Evolutionary conservation across 108 stramenopile species (phyloP), one percentile per base, ranked within the genome.

Genomic region (Cyclotella sp.): DNA sequence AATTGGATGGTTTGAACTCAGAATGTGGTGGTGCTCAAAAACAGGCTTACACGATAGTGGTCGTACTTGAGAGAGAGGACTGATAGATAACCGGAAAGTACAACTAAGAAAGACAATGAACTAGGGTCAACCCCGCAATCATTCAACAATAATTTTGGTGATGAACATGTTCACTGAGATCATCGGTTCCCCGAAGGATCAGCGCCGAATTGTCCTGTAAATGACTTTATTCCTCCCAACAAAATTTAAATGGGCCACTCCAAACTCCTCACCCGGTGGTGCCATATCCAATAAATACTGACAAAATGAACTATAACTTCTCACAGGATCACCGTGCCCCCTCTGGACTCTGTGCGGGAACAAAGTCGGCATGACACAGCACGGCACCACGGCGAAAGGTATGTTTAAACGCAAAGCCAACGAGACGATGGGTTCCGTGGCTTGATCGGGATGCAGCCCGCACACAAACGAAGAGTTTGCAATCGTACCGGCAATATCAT

Each of bases 211-310:
- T 13, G 0, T 76, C 27, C 66, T 65, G 46, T 76, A 89, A 47
- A 89, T 80, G 9, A 89, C 86, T 67, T 87, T 85, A 63, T 89
- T 89, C 47, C 88, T 70, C 19, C 88, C 88, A 39, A 77, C 81
- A 72, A 89, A 89, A 16, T 78, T 77, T 60, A 89, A 68, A 63
- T 85, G 62, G 52, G 75, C 86, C 0, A 83, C 78, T 61, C 71
- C 41, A 67, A 88, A 83, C 19, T 65, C 63, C 22, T 79, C 55
- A 11, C 53, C 72, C 24, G 54, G 51, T 39, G 79, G 72, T 42
- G 88, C 81, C 82, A 84, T 85, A 57, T 87, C 81, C 34, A 85
- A 63, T 13, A 91, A 61, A 78, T 89, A 89, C 26, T 83, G 82
- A 72, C 88, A 89, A 51, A 89, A 86, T 1, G 78, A 47, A 63